phyloP scores from a whole-genome alignment of 2,329 filamentous ascomycete species.

The Fusarium neocosmosporiellum region DNA sequence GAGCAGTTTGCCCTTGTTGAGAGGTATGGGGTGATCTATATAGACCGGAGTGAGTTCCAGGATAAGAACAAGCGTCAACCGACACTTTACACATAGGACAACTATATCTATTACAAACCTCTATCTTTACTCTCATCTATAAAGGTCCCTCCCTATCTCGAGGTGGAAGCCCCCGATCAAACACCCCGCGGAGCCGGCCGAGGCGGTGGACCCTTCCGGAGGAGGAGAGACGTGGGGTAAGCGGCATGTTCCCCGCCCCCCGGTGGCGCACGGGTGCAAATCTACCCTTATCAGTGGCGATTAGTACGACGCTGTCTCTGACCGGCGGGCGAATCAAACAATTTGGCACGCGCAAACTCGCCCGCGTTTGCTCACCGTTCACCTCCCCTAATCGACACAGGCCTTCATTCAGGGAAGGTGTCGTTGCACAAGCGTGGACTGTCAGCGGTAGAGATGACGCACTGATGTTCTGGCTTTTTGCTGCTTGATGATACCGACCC shows the following conservation, averaged over 20 bases:
- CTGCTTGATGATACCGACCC: conserved; percentile 16
- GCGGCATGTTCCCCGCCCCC: conserved; percentile 32
- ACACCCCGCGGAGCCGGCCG: conserved; percentile 49
- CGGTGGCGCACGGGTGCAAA: conserved; percentile 34
- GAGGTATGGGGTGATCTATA: not conserved
- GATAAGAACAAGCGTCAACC: not conserved
- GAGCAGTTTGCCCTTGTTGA: not conserved
- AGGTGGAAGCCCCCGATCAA: conserved; percentile 46
- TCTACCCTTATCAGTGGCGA: conserved; percentile 43
- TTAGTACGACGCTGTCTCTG: conserved; percentile 1
- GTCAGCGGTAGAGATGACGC: conserved; percentile 29
- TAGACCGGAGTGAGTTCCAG: not conserved
- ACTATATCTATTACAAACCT: not conserved
- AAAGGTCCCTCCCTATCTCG: conserved; percentile 14
- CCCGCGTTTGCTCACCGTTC: conserved; percentile 22
- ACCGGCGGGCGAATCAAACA: not conserved
- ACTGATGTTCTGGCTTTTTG: not conserved
- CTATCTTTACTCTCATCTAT: not conserved
- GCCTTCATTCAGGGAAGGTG: conserved; percentile 31
- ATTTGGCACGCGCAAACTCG: not conserved
- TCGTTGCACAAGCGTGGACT: conserved; percentile 20
- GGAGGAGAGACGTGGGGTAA: conserved; percentile 35
- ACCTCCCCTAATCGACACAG: conserved; percentile 14
- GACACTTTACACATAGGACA: not conserved
- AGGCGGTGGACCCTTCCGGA: conserved; percentile 20